Base-by-base conservation (phyloP, 2,329 filamentous ascomycete species). In the Davidsoniella australis region DNA sequence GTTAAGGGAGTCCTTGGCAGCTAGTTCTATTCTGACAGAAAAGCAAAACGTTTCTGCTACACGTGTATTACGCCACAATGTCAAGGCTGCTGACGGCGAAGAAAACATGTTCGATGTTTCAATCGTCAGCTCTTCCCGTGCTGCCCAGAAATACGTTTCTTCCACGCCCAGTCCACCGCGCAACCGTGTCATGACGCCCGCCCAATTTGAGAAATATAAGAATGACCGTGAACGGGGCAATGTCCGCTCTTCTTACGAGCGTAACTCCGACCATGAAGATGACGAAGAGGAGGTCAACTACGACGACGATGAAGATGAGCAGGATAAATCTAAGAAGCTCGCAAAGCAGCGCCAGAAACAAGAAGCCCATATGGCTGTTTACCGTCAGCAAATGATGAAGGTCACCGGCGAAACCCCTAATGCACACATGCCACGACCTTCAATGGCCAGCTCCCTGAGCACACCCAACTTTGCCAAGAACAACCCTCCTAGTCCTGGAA, bases 311-410 rank as follows among this genome's bases (percentile, higher is more conserved):
- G 82, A 88, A 40, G 85, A 93, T 57, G 86, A 93, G 55, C 62
- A 72, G 0, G 85, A 93, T 58, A 85, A 83, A 59, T 76, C 78
- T 24, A 81, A 72, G 59, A 73, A 84, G 59, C 71, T 82, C 43
- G 77, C 81, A 16, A 83, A 80, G 61, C 85, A 91, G 61, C 73
- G 87, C 55, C 76, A 79, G 58, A 91, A 88, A 68, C 87, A 94
- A 61, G 85, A 94, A 63, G 87, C 87, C 10, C 85, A 91, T 61
- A 80, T 94, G 69, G 75, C 85, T 1, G 81, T 94, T 1, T 94
- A 94, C 62, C 77, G 87, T 51, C 87, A 94, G 62, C 84, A 91
- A 64, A 94, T 94, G 87, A 94, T 89, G 83, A 94, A 94, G 65
- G 82, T 91, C 26, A 93, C 86, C 1, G 87, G 87, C 44, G 51